Evolutionary conservation across 495 filamentous ascomycete genomes (phyloP), one percentile per base, ranked within the genome.

Genomic region (Acidomyces sp.): DNA sequence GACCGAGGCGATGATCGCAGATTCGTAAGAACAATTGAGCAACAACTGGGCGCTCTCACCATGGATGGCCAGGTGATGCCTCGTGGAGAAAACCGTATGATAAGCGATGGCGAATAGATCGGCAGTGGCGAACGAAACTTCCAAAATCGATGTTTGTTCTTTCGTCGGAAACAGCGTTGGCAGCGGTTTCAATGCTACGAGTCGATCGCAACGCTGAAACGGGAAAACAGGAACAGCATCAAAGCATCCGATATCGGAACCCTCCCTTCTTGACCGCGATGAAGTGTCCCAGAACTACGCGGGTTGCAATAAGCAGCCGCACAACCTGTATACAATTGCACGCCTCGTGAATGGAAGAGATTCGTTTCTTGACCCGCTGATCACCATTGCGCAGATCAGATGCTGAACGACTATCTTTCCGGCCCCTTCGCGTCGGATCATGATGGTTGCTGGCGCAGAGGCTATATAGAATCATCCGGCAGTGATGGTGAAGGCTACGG

Each of bases 261-360:
- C 12, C 62, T 69, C n/a, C n/a, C 32, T 69, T 57, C 40, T 62
- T 60, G 61, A 81, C 81, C 31, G 84, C 67, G 23, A 75, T 49
- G 48, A 68, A 76, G 54, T 83, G 81, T 59, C 82, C 71, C 7
- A 71, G 47, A 6, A 77, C 80, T 4, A 80, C 77, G 22, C 66
- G 69, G 3, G 80, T 80, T 6, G 79, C 83, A 18, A 84, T 69
- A 23, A 82, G 64, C 39, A 84, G 76, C 16, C 79, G 71, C 13
- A 75, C 77, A 37, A 82, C 68, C 51, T 85, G 80, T n/a, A 54
- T 84, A 83, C 54, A 82, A 83, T 39, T 77, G 80, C 20, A 85
- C 71, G 31, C n/a, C 74, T 71, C 15, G 78, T 82, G 51, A 74
- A 75, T 39, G 78, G 76, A 6, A 85, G 64, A 3, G 77, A 80